Conservation (phyloP, 768 basidiomycete genomes). For the Filobasidium wieringae region DNA sequence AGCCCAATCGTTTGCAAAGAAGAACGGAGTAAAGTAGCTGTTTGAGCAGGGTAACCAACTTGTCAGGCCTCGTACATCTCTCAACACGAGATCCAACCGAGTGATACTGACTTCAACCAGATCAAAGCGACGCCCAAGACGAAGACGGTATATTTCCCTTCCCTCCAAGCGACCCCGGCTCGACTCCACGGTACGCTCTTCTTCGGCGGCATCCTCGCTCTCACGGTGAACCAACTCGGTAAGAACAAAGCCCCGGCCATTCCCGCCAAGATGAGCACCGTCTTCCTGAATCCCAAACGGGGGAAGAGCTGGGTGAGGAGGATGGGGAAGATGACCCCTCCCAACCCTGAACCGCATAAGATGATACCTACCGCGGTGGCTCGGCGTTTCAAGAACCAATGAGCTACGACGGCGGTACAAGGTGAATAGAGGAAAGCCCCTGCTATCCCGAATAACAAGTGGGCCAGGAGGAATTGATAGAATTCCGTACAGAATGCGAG, state of each 20-base stretch:
- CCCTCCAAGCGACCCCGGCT: slow-evolving; percentile 25
- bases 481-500: slow-evolving; percentile 33
- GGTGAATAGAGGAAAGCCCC: slow-evolving; percentile 28
- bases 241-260: slow-evolving; percentile 31
- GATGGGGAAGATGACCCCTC: slow-evolving; percentile 35
- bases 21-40: slow-evolving; percentile 33
- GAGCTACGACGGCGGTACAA: slow-evolving; percentile 28
- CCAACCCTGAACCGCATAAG: slow-evolving; percentile 28
- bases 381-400: slow-evolving; percentile 32
- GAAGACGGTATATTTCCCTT: slow-evolving; percentile 23
- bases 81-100: background rate
- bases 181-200: slow-evolving; percentile 21
- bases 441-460: slow-evolving; percentile 27
- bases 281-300: slow-evolving; percentile 24
- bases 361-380: slow-evolving; percentile 32
- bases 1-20: slow-evolving; percentile 24
- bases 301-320: slow-evolving; percentile 23
- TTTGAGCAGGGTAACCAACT: background rate
- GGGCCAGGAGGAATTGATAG: slow-evolving; percentile 35
- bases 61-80: background rate
- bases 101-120: slow-evolving; percentile 28
- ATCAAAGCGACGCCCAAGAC: slow-evolving; percentile 25
- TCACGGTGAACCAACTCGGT: slow-evolving; percentile 31
- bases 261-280: slow-evolving; percentile 29
- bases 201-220: slow-evolving; percentile 27